Evolutionary conservation across 768 basidiomycete genomes (phyloP).

Genomic region (Xerocomellus amylosporus): DNA sequence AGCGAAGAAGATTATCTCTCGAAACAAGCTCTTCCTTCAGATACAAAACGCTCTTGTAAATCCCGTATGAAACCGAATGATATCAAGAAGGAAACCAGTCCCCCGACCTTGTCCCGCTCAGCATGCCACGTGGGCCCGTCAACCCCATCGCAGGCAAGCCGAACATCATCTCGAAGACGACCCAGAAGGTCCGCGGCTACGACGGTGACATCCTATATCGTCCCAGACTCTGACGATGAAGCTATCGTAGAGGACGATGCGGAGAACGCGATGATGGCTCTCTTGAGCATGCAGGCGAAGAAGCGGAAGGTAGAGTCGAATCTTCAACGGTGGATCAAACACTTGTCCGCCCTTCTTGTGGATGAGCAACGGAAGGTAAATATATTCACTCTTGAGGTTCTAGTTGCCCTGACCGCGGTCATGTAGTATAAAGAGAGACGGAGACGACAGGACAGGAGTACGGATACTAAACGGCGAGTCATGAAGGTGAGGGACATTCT

Average conservation of each 20-base stretch:
- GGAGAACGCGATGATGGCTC: conserved; percentile 31
- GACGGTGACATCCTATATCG: conserved; percentile 55
- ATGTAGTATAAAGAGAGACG: conserved; percentile 62
- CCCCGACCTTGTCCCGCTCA: conserved; percentile 30
- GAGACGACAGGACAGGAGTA: conserved; percentile 48
- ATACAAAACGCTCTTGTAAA: conserved; percentile 26
- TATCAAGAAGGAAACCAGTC: conserved; percentile 43
- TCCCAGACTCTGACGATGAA: conserved; percentile 74
- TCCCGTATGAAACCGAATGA: conserved; percentile 27
- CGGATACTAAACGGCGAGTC: conserved; percentile 49
- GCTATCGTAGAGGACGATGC: conserved; percentile 41
- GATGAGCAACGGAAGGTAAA: conserved; percentile 71
- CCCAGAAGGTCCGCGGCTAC: conserved; percentile 56
- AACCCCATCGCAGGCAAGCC: conserved; percentile 10
- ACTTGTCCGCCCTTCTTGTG: conserved; percentile 56
- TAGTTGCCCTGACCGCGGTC: conserved; percentile 3
- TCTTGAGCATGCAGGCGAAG: conserved; percentile 32
- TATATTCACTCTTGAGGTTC: neutral
- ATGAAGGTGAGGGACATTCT: conserved; percentile 47
- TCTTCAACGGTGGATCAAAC: conserved; percentile 66
- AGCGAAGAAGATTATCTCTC: conserved; percentile 67
- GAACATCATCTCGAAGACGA: conserved; percentile 43
- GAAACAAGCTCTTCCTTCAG: conserved; percentile 24
- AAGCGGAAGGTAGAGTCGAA: conserved; percentile 43
- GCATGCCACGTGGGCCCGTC: conserved; percentile 15